Base-by-base conservation (phyloP, 2,329 filamentous ascomycete genomes). In the Fulvia fulva region DNA sequence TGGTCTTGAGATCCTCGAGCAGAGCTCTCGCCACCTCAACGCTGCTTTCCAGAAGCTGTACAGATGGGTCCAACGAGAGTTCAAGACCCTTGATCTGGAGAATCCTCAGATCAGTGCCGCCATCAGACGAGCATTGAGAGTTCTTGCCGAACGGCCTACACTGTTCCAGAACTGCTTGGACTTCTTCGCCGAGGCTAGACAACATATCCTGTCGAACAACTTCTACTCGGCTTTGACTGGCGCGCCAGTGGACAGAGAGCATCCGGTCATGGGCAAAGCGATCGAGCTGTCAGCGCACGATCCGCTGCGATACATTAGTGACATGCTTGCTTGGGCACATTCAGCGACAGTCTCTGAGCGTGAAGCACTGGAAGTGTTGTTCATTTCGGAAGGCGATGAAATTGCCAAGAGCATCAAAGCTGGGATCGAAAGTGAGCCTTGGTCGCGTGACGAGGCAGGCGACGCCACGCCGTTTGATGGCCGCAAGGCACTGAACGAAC, bases 251-350 rank as follows among this genome's bases (percentile, higher is more conserved):
- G 79, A 80, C 25, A 80, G 82, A 46, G 83, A 89, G 23, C 68
- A 71, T 54, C 68, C 70, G 5, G 64, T 71, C 8, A 65, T 70
- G 61, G 79, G 88, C 34, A 97, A 97, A 70, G 93, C 94, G 0
- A 99, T 99, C 63, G 93, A 99, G 71, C 84, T 97, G 67, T 88
- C 87, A 11, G 93, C 94, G 0, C 93, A 97, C 71, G 94, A 99
- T 69, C 87, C 91, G 1, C 77, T 97, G 25, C 86, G 94, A 21
- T 97, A 97, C 72, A 86, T 95, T 2, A 91, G 94, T 54, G 94
- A 99, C 71, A 99, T 99, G 92, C 82, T 99, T 14, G 94, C 94
- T 5, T 99, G 94, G 94, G 86, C 89, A 5, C 94, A 99, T 72
- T 96, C 94, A 0, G 89, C 92, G 2, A 88, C 93, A 0, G 94